phyloP scores from a whole-genome alignment of 805 yeast genomes.

The Diddensiella caesifluorescens region DNA sequence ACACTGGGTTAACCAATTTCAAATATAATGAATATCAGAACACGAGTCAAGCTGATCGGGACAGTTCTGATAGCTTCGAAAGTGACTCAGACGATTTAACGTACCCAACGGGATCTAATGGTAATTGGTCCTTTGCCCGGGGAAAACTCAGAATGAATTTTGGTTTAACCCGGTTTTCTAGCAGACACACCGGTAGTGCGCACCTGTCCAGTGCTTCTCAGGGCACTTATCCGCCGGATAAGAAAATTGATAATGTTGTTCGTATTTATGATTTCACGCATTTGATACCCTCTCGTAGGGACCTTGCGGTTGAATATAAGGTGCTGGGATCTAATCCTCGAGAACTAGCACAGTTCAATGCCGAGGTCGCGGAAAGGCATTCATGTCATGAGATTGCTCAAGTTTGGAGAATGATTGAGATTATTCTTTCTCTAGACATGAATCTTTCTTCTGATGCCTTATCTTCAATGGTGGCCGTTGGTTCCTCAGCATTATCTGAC shows the following conservation, averaged over 20 bases:
- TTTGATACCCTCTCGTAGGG: conserved; percentile 68
- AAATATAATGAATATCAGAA: neutral
- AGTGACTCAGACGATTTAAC: conserved; percentile 14
- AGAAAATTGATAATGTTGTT: conserved; percentile 51
- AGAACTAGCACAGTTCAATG: conserved; percentile 61
- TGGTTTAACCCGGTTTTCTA: neutral
- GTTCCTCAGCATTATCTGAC: neutral
- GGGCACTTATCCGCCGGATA: conserved; percentile 34
- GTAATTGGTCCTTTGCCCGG: conserved; percentile 1
- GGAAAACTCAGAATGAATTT: conserved; percentile 7
- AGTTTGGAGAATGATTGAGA: conserved; percentile 53
- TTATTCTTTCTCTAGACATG: conserved; percentile 13
- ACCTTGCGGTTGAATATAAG: conserved; percentile 44
- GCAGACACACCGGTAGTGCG: conserved; percentile 5
- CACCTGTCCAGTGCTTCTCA: conserved; percentile 15
- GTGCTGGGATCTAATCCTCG: conserved; percentile 45
- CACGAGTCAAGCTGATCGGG: conserved; percentile 5
- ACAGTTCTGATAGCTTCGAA: conserved; percentile 9
- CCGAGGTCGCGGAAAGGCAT: conserved; percentile 58
- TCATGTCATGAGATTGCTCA: conserved; percentile 61
- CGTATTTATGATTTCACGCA: conserved; percentile 59
- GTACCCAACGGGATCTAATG: neutral
- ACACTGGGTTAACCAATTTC: neutral
- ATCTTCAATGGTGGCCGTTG: neutral
- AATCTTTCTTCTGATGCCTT: neutral